Percentiles rank a stretch among this genome's conserved stretches.
Evolutionary conservation across 108 stramenopile species (phyloP).

Genomic region (Aurantiochytrium sp.): DNA sequence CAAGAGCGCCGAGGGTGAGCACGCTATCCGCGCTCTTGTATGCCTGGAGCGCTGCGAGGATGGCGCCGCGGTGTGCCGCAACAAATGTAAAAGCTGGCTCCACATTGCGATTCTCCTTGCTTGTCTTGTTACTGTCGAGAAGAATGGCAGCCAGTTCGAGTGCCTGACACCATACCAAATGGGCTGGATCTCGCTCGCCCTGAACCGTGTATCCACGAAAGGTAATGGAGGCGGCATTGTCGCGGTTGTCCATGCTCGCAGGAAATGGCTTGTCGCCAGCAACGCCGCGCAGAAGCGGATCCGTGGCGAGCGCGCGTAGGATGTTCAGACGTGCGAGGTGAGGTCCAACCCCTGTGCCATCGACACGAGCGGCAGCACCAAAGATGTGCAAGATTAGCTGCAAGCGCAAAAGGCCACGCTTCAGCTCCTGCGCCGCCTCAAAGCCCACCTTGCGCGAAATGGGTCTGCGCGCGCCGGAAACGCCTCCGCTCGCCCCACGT

Average conservation of each 20-base stretch:
- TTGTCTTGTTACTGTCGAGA: background rate
- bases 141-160: background rate
- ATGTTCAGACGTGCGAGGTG: background rate
- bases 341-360: background rate
- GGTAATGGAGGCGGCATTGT: background rate
- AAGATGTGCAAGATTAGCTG: background rate
- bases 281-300: background rate
- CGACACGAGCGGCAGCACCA: background rate
- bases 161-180: background rate
- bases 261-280: background rate
- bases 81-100: background rate
- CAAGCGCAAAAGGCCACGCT: background rate
- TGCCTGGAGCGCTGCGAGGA: background rate
- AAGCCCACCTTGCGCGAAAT: background rate
- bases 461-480: background rate
- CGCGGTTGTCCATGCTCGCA: background rate
- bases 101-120: background rate
- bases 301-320: background rate
- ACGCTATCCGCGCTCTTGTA: background rate
- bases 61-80: background rate
- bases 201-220: conserved; percentile 8
- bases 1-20: background rate
- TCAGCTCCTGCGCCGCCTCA: background rate
- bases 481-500: background rate
- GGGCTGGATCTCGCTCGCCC: background rate